A percentile compares a stretch with the other conserved stretches of the same genome.
Evolutionary conservation across 2,329 filamentous ascomycete genomes (phyloP).

Genomic region (Beauveria varroae): DNA sequence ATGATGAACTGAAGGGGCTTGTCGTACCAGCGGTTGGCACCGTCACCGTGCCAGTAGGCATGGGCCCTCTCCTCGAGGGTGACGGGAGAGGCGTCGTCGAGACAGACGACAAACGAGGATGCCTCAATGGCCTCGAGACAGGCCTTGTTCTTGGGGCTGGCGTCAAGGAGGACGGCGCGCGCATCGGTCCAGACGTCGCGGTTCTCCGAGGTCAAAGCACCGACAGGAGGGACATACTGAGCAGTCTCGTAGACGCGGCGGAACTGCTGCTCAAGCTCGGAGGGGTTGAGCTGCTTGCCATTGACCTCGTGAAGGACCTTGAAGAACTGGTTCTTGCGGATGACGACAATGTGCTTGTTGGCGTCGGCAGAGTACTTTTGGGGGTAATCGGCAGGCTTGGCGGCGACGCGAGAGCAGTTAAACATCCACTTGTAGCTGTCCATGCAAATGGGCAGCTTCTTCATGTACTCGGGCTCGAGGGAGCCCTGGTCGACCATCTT

Average conservation of each 20-base stretch:
- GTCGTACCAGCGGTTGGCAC: conserved; percentile 93
- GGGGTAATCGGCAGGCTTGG: conserved; percentile 72
- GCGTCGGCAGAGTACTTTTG: conserved; percentile 68
- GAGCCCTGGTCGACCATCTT: conserved; percentile 74
- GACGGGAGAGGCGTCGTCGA: conserved; percentile 85
- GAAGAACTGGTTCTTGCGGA: conserved; percentile 97
- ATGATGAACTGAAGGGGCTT: conserved; percentile 97
- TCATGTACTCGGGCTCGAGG: conserved; percentile 97
- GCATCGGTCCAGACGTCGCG: conserved; percentile 89
- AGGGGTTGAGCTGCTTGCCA: conserved; percentile 78
- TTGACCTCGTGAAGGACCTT: conserved; percentile 77
- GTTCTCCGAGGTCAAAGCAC: conserved; percentile 83
- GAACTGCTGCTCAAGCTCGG: conserved; percentile 88
- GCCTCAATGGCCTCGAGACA: conserved; percentile 78
- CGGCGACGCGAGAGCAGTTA: conserved; percentile 81
- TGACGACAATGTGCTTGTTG: conserved; percentile 80
- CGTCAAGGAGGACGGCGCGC: conserved; percentile 64
- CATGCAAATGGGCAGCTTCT: conserved; percentile 95
- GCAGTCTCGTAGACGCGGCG: conserved; percentile 71
- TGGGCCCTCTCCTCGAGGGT: conserved; percentile 93
- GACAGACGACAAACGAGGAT: conserved; percentile 82
- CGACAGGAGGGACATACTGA: conserved; percentile 65
- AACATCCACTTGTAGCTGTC: conserved; percentile 99
- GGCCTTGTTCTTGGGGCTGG: conserved; percentile 71
- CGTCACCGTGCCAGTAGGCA: conserved; percentile 98